Evolutionary conservation across 106 monocot species (phyloP).

Genomic region (Apostasia ramifera): DNA sequence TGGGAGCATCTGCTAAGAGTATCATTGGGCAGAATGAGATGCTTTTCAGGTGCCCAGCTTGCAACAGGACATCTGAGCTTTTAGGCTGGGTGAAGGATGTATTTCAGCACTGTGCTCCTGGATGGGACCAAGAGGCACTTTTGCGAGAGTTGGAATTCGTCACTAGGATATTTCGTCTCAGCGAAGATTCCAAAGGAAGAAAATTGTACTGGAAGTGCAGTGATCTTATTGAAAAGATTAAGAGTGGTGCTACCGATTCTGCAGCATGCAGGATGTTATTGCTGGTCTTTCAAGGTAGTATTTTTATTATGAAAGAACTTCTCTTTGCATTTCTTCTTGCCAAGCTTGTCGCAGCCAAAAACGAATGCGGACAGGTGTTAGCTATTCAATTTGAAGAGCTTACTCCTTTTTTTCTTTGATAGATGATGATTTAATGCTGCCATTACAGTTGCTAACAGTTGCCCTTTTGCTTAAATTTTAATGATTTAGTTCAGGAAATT

Average conservation of each 20-base stretch:
- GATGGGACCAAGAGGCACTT: slow-evolving; percentile 71
- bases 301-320: background rate
- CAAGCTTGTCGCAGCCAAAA: background rate
- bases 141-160: slow-evolving; percentile 79
- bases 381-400: too few species aligned
- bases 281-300: slow-evolving; percentile 80
- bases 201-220: slow-evolving; percentile 76
- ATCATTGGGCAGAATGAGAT: slow-evolving; percentile 51
- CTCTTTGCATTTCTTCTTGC: background rate
- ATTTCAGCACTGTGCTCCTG: slow-evolving; percentile 89
- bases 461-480: too few species aligned
- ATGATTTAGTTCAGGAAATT: too few species aligned
- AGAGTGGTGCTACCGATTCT: slow-evolving; percentile 44
- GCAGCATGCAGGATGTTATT: slow-evolving; percentile 59
- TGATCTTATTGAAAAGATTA: slow-evolving; percentile 81
- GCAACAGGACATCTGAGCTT: slow-evolving; percentile 82
- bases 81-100: slow-evolving; percentile 97
- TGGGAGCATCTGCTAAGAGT: slow-evolving; percentile 51
- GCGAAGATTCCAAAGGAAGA: slow-evolving; percentile 81
- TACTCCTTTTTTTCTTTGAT: too few species aligned
- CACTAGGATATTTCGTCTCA: slow-evolving; percentile 72
- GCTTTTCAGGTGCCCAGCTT: slow-evolving; percentile 95
- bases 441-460: too few species aligned
- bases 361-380: too few species aligned
- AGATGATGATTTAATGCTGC: too few species aligned